Conservation (phyloP, 345 rosid genomes). For the Limnanthes douglasii region DNA sequence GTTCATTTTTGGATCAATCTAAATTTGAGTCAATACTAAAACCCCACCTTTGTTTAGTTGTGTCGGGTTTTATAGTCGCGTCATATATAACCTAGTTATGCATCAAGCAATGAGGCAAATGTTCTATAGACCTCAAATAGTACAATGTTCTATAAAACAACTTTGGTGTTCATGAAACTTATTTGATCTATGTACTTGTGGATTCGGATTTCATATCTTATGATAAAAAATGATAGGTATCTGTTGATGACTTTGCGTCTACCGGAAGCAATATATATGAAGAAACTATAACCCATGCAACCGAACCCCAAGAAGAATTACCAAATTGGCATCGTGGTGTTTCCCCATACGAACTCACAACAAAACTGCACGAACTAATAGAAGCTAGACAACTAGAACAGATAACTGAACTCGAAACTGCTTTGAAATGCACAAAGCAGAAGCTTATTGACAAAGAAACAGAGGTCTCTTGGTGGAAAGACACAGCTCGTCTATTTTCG, state of each 20-base stretch:
- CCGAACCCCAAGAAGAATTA: constrained; percentile 8
- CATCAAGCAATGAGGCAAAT: no score
- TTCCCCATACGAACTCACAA: constrained; percentile 50
- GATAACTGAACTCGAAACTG: constrained; percentile 51
- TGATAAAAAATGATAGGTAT: constrained; percentile 4
- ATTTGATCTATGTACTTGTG: not conserved
- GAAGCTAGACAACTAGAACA: constrained; percentile 52
- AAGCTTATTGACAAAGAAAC: constrained; percentile 42
- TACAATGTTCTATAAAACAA: no score
- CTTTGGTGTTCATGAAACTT: constrained; percentile 4
- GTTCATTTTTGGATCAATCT: no score
- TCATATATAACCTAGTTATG: no score
- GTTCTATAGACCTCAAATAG: no score
- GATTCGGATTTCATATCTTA: constrained; percentile 1
- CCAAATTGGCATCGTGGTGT: constrained; percentile 21
- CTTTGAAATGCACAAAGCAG: constrained; percentile 20
- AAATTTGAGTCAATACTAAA: no score
- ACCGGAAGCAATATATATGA: constrained; percentile 1
- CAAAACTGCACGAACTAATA: constrained; percentile 46
- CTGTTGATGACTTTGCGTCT: not conserved
- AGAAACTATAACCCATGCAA: constrained; percentile 9
- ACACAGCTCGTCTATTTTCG: constrained; percentile 36
- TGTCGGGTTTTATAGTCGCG: no score
- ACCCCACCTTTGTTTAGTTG: no score
- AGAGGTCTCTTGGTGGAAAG: constrained; percentile 77